Evolutionary conservation across 108 stramenopile species (phyloP), one percentile per base, ranked within the genome.

Genomic region (Skeletonema potamos): DNA sequence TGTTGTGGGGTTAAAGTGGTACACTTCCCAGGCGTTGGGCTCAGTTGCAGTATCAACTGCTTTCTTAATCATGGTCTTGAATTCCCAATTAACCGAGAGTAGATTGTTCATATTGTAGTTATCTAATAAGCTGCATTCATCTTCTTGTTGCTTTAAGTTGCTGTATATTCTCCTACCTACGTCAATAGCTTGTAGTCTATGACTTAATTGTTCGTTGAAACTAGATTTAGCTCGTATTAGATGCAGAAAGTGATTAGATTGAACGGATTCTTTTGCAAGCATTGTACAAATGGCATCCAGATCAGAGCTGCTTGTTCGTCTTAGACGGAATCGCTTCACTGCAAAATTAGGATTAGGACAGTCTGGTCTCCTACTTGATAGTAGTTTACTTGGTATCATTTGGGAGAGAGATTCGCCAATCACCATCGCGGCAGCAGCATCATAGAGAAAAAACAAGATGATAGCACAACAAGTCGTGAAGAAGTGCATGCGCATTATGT

Each of bases 1-100:
- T 13, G 91, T 87, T 20, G 86, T 77, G n/a, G 79, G 66, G 27
- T 84, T 74, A 74, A 88, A 89, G 54, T 88, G 84, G 68, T 88
- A 85, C n/a, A 57, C 20, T 18, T 70, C 44, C 91, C 91, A 92
- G 20, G 72, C 70, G 64, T 89, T 86, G 0, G 70, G 70, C 37
- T 92, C 91, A 4, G 74, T 73, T 9, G 89, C 80, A 18, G 59
- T 29, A 7, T 9, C 24, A 7, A 59, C 69, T 11, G 89, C 86
- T 1, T 77, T 80, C 26, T 59, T 72, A 41, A 92, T 58, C 7
- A 61, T 73, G n/a, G 61, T 56, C 32, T 87, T 86, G 73, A 92
- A 89, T 17, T 66, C 37, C 33, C 87, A 84, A 55, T 81, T 77
- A 24, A 72, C 62, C 87, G 87, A 88, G 10, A 91, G 46, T 3